phyloP scores from a whole-genome alignment of 805 yeast species.

The Wickerhamomyces mucosus region DNA sequence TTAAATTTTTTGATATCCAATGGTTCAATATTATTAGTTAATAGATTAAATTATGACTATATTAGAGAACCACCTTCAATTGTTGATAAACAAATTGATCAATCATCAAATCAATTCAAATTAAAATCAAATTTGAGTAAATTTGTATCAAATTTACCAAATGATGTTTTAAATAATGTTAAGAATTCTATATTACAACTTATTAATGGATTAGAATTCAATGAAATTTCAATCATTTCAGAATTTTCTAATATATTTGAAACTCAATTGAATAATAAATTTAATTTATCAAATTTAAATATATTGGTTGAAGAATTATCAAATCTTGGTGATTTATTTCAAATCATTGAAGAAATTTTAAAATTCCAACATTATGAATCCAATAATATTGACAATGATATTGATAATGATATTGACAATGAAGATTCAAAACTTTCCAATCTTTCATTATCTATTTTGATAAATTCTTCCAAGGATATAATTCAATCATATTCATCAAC shows the following conservation, averaged over 20 bases:
- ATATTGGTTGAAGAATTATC: conserved; percentile 32
- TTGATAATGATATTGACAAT: conserved; percentile 5
- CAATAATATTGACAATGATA: conserved; percentile 1
- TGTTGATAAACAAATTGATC: conserved; percentile 18
- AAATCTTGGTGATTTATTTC: conserved; percentile 26
- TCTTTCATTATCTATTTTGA: conserved; percentile 14
- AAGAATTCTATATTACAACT: conserved; percentile 28
- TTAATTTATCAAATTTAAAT: conserved; percentile 29
- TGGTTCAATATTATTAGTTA: conserved; percentile 22
- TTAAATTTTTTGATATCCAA: conserved; percentile 37
- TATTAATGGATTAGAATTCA: conserved; percentile 19
- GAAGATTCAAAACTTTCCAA: conserved; percentile 17
- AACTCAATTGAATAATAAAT: conserved; percentile 27
- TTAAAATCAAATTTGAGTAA: conserved; percentile 10
- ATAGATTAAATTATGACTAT: conserved; percentile 25
- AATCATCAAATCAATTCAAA: conserved; percentile 26
- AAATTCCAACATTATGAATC: conserved; percentile 16
- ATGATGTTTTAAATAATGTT: conserved; percentile 12
- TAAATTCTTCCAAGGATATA: conserved; percentile 21
- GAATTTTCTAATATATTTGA: conserved; percentile 29
- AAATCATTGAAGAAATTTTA: conserved; percentile 28
- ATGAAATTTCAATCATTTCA: conserved; percentile 19
- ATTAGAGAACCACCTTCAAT: conserved; percentile 22
- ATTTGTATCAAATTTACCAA: not conserved
- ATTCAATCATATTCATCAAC: conserved; percentile 22